Conservation (phyloP, 768 basidiomycete species). For the Boletus sensibilis region DNA sequence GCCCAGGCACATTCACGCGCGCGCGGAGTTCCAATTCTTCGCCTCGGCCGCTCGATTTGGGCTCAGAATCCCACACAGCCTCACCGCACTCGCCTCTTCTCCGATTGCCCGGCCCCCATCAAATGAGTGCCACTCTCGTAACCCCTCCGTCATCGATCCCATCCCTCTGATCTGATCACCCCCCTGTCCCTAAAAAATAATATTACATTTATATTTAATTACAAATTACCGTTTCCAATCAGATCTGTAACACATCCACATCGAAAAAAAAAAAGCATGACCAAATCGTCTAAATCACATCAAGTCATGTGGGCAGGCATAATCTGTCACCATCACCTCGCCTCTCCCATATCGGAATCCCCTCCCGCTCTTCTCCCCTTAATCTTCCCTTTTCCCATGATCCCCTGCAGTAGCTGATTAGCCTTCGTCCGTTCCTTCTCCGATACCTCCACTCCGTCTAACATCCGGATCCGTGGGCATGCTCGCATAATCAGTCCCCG, state of each 20-base stretch:
- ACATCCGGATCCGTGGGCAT: constrained; percentile 59
- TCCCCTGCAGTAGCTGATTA: constrained; percentile 59
- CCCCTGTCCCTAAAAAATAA: constrained; percentile 1
- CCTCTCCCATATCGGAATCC: constrained; percentile 13
- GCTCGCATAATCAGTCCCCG: constrained; percentile 84
- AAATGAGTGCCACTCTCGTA: constrained; percentile 13
- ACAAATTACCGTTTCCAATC: constrained; percentile 5
- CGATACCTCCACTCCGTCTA: constrained; percentile 86
- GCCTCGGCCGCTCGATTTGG: constrained; percentile 24
- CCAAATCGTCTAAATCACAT: constrained; percentile 13
- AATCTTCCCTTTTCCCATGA: constrained; percentile 44
- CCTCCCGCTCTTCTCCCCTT: constrained; percentile 26
- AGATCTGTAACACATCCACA: constrained; percentile 12
- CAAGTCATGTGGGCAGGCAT: constrained; percentile 31
- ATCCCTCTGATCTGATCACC: not conserved
- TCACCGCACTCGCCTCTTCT: constrained; percentile 1
- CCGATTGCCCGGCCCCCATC: constrained; percentile 15
- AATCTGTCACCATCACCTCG: constrained; percentile 27
- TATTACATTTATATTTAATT: constrained; percentile 12
- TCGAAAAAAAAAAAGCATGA: not conserved
- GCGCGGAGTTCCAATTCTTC: constrained; percentile 26
- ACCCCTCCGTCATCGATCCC: constrained; percentile 25
- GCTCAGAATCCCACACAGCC: constrained; percentile 25
- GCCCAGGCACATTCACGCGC: constrained; percentile 24
- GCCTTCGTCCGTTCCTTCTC: constrained; percentile 87